phyloP scores from a whole-genome alignment of 345 rosid species.

The Hibiscus mutabilis region DNA sequence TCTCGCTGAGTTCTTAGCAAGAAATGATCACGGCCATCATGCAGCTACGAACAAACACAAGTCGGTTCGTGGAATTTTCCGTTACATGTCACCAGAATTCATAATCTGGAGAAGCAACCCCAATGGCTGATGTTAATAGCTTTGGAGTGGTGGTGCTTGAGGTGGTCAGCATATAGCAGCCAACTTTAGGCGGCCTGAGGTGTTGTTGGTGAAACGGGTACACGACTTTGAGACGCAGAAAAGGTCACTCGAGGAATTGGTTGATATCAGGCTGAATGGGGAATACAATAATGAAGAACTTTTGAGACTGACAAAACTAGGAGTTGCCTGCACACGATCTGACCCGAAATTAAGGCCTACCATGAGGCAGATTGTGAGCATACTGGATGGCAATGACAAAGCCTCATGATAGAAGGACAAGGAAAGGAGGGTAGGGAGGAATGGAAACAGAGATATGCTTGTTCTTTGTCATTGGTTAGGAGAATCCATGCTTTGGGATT shows the following conservation, averaged over 20 bases:
- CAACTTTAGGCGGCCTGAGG: constrained; percentile 72
- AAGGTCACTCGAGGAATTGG: constrained; percentile 46
- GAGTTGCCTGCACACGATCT: constrained; percentile 74
- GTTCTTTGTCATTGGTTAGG: constrained; percentile 55
- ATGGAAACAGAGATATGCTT: constrained; percentile 56
- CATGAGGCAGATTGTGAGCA: constrained; percentile 76
- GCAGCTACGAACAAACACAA: constrained; percentile 33
- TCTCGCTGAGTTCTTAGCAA: constrained; percentile 83
- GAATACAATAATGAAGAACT: constrained; percentile 45
- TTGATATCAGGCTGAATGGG: constrained; percentile 43
- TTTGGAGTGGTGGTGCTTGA: constrained; percentile 85
- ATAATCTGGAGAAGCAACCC: constrained; percentile 79
- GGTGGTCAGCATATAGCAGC: constrained; percentile 82
- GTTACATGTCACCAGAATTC: constrained; percentile 93
- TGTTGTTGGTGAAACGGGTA: constrained; percentile 51
- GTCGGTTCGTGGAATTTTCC: constrained; percentile 85
- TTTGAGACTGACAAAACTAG: constrained; percentile 51
- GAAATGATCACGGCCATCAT: constrained; percentile 71
- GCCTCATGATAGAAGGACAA: constrained; percentile 27
- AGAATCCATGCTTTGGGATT: constrained; percentile 85
- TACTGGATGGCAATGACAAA: constrained; percentile 74
- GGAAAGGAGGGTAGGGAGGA: constrained; percentile 46
- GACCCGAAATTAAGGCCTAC: constrained; percentile 64
- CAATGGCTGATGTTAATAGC: constrained; percentile 83
- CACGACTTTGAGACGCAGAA: constrained; percentile 41